Evolutionary conservation across 176 grass and related monocot genomes (phyloP).

Genomic region (Lolium rigidum): DNA sequence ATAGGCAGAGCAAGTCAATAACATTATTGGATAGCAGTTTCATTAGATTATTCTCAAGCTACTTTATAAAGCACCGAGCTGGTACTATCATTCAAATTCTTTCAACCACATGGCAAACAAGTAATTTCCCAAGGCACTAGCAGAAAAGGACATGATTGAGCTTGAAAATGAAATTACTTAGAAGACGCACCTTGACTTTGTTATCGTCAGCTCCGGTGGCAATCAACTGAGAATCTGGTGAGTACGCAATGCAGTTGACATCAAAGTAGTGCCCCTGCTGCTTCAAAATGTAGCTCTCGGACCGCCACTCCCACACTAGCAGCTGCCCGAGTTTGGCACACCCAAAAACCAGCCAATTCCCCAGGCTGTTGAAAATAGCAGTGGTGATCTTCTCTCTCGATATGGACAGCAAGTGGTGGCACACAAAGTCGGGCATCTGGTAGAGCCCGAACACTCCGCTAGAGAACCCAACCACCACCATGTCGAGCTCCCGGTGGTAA

Average conservation of each 20-base stretch:
- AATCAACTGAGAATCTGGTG: conserved; percentile 93
- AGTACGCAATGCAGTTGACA: conserved; percentile 94
- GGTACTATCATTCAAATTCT: background rate
- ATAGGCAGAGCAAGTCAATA: background rate
- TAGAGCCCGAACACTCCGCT: conserved; percentile 93
- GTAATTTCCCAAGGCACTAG: background rate
- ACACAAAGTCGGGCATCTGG: conserved; percentile 97
- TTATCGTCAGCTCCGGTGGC: conserved; percentile 97
- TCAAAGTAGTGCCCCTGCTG: conserved; percentile 98
- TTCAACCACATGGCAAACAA: background rate
- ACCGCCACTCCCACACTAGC: conserved; percentile 96
- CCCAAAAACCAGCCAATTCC: conserved; percentile 91
- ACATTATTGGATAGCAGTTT: background rate
- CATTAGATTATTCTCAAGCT: background rate
- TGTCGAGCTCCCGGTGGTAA: conserved; percentile 88
- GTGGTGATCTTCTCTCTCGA: conserved; percentile 95
- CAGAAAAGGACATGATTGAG: background rate
- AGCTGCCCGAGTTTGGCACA: conserved; percentile 94
- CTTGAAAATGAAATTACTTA: background rate
- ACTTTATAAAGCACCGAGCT: background rate
- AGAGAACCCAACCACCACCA: conserved; percentile 90
- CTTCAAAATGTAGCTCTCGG: conserved; percentile 93
- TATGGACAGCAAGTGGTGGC: conserved; percentile 85
- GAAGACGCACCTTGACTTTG: conserved; percentile 83
- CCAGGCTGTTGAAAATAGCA: conserved; percentile 82